Base-by-base conservation (phyloP, 345 rosid genomes). In the Salix udensis region DNA sequence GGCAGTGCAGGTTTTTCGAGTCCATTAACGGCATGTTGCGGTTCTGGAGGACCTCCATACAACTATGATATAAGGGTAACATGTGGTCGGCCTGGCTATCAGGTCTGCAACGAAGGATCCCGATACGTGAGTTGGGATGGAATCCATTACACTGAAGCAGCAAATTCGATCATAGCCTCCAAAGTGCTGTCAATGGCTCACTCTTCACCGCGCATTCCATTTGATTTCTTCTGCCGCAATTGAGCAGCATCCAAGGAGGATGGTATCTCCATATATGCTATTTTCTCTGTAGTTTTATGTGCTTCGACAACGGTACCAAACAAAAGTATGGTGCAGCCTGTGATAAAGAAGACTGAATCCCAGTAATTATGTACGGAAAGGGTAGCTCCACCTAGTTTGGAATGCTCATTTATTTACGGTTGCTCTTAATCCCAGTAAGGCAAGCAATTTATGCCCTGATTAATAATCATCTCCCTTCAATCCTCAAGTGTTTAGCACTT, bases 41-140 rank as follows among this genome's bases (percentile, higher is more conserved):
- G 98, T 40, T 82, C 34, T n/a, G 97, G 98, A 74, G 97, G 97
- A 18, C 88, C 92, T 73, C 98, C 98, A 42, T 92, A 92, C 77
- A 92, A 94, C 64, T 94, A 89, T 84, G 75, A 94, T 61, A 84
- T 76, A 52, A 83, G 76, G 72, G 84, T 86, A 60, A 88, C 96
- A 2, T 94, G 98, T 79, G 92, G 97, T 2, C 74, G 84, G 16
- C 86, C 86, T 26, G 93, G 89, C 6, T 75, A 75, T 67, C 75
- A 76, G 15, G 85, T 79, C 13, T 94, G 97, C 50, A 52, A 61
- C 0, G 87, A 88, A 65, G 90, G 92, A 52, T 81, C 92, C 40
- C 65, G 80, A 58, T 86, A 40, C 34, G 37, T 91, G 31, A 94
- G 82, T 79, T 91, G 97, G 97, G 96, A 92, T 75, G 96, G 96